A percentile compares a stretch with the other conserved stretches of the same genome.
Conservation (phyloP, 129 eudicot genomes). For the Tagetes patula region DNA sequence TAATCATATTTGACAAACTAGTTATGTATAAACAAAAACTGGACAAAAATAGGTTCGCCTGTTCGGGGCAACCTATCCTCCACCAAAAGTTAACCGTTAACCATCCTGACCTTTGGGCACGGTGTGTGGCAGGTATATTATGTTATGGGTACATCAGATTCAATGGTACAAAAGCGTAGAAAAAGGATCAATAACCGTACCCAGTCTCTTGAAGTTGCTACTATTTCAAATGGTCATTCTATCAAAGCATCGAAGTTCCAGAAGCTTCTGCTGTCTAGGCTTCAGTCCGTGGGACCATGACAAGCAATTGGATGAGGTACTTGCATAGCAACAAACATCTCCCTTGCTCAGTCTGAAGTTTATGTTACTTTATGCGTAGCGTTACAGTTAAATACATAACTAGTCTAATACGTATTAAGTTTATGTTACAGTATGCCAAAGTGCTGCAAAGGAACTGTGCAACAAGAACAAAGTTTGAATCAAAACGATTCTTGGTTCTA, state of each 20-base stretch:
- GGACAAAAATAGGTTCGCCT: neutral
- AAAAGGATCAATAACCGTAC: constrained; percentile 43
- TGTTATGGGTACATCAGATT: constrained; percentile 82
- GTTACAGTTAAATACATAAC: neutral
- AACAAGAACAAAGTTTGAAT: constrained; percentile 1
- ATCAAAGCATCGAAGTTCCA: constrained; percentile 30
- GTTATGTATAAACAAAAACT: neutral
- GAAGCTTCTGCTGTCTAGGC: constrained; percentile 36
- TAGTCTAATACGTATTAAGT: neutral
- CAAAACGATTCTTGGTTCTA: constrained; percentile 4
- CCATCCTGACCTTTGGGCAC: constrained; percentile 17
- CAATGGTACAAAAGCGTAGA: constrained; percentile 49
- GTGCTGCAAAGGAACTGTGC: constrained; percentile 10
- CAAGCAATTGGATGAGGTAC: constrained; percentile 30
- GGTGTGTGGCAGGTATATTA: constrained; percentile 61
- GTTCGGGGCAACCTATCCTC: neutral
- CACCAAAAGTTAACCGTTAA: neutral
- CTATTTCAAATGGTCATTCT: constrained; percentile 39
- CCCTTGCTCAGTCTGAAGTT: constrained; percentile 3
- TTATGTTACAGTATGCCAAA: neutral
- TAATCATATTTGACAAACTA: neutral
- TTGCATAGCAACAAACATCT: neutral
- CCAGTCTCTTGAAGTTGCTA: constrained; percentile 34
- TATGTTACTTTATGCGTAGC: no score
- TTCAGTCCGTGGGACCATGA: constrained; percentile 26